Evolutionary conservation across 345 rosid species (phyloP).

Genomic region (Rhodomyrtus tomentosa): DNA sequence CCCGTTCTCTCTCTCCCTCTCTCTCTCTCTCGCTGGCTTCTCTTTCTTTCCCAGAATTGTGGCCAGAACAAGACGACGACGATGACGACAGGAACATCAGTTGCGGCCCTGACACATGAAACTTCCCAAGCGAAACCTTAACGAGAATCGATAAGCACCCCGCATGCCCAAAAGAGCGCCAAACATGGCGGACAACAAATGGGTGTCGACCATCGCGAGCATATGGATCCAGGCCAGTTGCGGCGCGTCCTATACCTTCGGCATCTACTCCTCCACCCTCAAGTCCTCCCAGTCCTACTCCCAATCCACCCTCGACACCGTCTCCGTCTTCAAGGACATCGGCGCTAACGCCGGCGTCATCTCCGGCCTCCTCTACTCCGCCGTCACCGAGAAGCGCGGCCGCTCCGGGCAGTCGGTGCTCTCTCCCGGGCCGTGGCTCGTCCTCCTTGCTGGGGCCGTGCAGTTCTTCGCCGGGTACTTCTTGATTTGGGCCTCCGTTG

Average conservation of each 20-base stretch:
- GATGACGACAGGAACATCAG: neutral
- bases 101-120: neutral
- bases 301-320: conserved; percentile 89
- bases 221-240: conserved; percentile 73
- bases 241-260: conserved; percentile 74
- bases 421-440: conserved; percentile 67
- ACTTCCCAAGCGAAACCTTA: neutral
- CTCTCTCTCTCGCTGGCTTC: neutral
- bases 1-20: neutral
- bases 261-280: conserved; percentile 61
- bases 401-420: neutral
- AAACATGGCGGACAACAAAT: conserved; percentile 15
- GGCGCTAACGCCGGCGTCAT: conserved; percentile 81
- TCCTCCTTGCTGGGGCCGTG: conserved; percentile 48
- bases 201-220: conserved; percentile 74
- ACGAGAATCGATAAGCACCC: neutral
- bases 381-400: conserved; percentile 12
- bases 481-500: conserved; percentile 74
- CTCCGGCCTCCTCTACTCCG: conserved; percentile 67
- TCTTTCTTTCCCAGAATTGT: neutral
- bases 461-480: conserved; percentile 71
- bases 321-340: conserved; percentile 93
- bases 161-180: neutral
- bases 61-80: neutral
- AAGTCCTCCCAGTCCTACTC: conserved; percentile 72